Conservation (phyloP, 352 stramenopile species). For the Globisporangium mamillatum region DNA sequence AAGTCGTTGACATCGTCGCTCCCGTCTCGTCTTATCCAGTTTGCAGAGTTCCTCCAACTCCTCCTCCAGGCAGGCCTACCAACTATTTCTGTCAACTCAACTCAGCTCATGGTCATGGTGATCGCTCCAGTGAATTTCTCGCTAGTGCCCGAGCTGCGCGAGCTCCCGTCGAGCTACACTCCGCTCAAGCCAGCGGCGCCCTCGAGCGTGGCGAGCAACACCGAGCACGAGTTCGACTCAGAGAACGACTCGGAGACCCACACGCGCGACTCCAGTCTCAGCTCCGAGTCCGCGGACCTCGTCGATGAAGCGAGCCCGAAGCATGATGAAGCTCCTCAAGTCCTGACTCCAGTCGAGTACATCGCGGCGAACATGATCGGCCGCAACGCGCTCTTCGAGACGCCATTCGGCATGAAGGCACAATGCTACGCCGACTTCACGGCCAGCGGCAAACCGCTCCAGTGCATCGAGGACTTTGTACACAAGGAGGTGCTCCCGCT, state of each 20-base stretch:
- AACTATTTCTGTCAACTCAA: too few species aligned
- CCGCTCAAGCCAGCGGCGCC: too few species aligned
- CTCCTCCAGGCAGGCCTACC: too few species aligned
- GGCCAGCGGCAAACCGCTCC: conserved; percentile 86
- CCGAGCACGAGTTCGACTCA: neutral
- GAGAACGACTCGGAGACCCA: neutral
- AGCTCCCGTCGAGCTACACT: too few species aligned
- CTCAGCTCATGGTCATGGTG: too few species aligned
- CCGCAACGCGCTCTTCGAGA: conserved; percentile 41
- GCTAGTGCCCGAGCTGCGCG: too few species aligned
- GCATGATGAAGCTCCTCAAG: neutral
- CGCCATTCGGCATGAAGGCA: conserved; percentile 66
- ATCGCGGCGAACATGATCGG: conserved; percentile 52
- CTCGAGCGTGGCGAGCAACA: neutral
- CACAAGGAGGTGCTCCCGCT: conserved; percentile 85
- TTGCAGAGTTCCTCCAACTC: too few species aligned
- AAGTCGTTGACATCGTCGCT: too few species aligned
- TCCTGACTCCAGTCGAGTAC: conserved; percentile 19
- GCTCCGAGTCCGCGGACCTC: neutral
- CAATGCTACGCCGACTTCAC: conserved; percentile 96
- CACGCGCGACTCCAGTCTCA: neutral
- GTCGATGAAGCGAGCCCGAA: neutral
- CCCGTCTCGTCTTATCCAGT: too few species aligned
- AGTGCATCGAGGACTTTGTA: conserved; percentile 91
- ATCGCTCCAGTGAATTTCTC: too few species aligned